phyloP scores from a whole-genome alignment of 441 rosid species.

The Francoa sonchifolia region DNA sequence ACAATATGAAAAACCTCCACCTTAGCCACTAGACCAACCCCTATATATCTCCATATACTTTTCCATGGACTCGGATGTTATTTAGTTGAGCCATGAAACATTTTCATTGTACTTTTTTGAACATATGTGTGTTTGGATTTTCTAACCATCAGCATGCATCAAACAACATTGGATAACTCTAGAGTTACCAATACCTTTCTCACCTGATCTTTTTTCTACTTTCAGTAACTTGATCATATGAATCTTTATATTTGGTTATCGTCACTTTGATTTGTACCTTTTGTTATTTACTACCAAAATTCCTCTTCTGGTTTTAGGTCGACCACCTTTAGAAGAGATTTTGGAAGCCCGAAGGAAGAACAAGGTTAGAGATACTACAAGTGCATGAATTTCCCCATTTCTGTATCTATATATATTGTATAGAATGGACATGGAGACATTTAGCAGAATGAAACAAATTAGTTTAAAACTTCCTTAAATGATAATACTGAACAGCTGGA shows the following conservation, averaged over 20 bases:
- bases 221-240: background rate
- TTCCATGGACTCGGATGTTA: too few relatives aligned
- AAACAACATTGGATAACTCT: too few relatives aligned
- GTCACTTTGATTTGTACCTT: background rate
- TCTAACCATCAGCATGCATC: too few relatives aligned
- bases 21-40: too few relatives aligned
- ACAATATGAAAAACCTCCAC: too few relatives aligned
- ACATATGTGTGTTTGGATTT: too few relatives aligned
- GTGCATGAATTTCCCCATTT: background rate
- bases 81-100: too few relatives aligned
- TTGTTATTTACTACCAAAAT: too few relatives aligned
- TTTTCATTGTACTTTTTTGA: too few relatives aligned
- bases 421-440: too few relatives aligned
- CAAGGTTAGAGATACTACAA: slow-evolving; percentile 29
- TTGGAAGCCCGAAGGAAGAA: slow-evolving; percentile 56
- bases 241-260: background rate
- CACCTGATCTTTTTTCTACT: background rate
- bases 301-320: slow-evolving; percentile 35
- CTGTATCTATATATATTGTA: background rate
- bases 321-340: slow-evolving; percentile 54
- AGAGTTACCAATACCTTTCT: background rate
- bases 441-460: background rate
- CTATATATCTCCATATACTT: too few relatives aligned
- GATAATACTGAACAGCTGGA: background rate
- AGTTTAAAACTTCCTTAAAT: background rate